Evolutionary conservation across 768 basidiomycete genomes (phyloP).

Genomic region (Sutorius australiensis): DNA sequence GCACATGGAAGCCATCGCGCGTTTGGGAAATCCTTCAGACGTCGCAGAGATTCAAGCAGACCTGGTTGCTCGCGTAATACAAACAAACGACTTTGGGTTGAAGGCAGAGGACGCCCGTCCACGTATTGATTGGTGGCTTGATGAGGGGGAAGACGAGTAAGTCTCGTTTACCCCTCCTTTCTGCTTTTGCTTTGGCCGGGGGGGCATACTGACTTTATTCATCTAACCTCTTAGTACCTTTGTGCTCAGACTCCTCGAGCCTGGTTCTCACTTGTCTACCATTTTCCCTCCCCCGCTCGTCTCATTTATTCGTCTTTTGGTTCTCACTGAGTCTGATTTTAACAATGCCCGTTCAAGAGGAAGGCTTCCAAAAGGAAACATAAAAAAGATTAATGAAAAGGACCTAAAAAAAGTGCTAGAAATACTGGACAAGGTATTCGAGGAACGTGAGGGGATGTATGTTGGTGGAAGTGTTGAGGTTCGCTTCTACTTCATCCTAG

Average conservation of each 20-base stretch:
- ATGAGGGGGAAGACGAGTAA: constrained; percentile 87
- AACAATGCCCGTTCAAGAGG: constrained; percentile 54
- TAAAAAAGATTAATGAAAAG: constrained; percentile 5
- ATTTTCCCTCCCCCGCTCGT: constrained; percentile 55
- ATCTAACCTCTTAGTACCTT: constrained; percentile 6
- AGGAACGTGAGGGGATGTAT: constrained; percentile 44
- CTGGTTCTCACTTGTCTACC: constrained; percentile 56
- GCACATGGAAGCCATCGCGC: constrained; percentile 17
- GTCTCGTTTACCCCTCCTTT: constrained; percentile 22
- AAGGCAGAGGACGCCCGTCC: constrained; percentile 12
- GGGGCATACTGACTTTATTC: not conserved
- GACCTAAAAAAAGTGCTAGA: constrained; percentile 34
- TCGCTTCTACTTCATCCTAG: not conserved
- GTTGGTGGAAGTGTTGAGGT: constrained; percentile 40
- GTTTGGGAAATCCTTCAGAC: constrained; percentile 72
- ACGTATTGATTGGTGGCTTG: constrained; percentile 91
- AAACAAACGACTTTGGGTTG: constrained; percentile 2
- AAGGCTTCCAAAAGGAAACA: constrained; percentile 70
- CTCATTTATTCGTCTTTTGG: constrained; percentile 63
- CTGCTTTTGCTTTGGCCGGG: not conserved
- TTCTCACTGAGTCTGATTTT: constrained; percentile 56
- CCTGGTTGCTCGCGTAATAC: constrained; percentile 48
- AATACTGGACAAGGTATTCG: constrained; percentile 48
- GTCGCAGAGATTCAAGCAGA: constrained; percentile 77
- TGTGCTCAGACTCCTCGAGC: constrained; percentile 5